These are phyloP conservation scores for Lagerstroemia speciosa DNA, from an alignment of 345 rosid genomes.

Conservation along the genomic window DNA sequence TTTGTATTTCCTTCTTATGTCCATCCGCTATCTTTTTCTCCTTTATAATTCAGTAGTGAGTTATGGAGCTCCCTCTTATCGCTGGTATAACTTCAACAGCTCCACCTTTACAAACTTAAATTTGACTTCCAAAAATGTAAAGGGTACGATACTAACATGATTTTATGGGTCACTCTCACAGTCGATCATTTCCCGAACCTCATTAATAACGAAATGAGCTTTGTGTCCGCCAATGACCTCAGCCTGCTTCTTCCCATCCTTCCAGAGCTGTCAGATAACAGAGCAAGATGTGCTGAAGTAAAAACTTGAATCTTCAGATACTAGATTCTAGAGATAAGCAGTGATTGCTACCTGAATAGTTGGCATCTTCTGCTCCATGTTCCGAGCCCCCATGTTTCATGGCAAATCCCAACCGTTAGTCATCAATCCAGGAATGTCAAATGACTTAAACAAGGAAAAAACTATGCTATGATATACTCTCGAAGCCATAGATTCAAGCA, in stretches of 20 bases:
- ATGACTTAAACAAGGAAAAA: neutral
- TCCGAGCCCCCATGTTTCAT: conserved; percentile 2
- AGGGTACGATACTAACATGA: neutral
- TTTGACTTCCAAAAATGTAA: neutral
- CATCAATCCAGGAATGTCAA: conserved; percentile 4
- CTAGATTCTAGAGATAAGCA: neutral
- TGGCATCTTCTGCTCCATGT: conserved; percentile 81
- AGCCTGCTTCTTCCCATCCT: conserved; percentile 61
- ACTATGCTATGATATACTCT: neutral
- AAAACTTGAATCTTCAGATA: neutral
- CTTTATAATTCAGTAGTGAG: no score
- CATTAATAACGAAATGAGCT: conserved; percentile 58
- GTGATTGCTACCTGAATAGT: conserved; percentile 57
- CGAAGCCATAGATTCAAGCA: neutral
- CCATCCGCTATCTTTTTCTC: no score
- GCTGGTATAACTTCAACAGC: neutral
- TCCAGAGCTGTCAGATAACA: conserved; percentile 53
- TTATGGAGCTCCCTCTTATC: neutral
- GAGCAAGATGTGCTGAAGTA: neutral
- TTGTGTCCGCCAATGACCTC: conserved; percentile 86
- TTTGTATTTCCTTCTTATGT: no score
- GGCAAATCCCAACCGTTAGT: conserved; percentile 12
- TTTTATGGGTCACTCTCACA: conserved; percentile 21
- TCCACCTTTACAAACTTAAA: neutral
- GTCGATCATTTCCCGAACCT: conserved; percentile 73